These are phyloP conservation scores for Cercophora newfieldiana DNA, from an alignment of 495 filamentous ascomycete species.

Conservation along the genomic window DNA sequence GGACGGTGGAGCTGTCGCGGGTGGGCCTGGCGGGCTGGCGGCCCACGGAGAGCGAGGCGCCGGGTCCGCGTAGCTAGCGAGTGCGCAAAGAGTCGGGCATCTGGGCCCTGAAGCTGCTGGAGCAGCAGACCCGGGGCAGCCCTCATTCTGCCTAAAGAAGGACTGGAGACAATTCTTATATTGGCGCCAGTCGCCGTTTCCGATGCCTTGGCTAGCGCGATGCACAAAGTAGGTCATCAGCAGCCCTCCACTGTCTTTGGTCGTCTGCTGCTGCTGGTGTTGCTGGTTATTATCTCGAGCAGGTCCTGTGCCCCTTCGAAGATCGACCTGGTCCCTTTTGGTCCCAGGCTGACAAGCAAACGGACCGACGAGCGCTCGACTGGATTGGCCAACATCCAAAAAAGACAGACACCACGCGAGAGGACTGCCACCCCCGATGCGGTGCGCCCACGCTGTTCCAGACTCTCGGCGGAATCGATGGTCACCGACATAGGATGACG, in stretches of 20 bases:
- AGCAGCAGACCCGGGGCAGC: not conserved
- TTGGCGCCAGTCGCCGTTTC: constrained; percentile 27
- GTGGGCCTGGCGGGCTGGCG: constrained; percentile 6
- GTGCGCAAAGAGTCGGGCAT: constrained; percentile 11
- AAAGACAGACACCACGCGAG: constrained; percentile 1
- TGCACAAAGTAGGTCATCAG: constrained; percentile 14
- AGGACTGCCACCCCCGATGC: constrained; percentile 2
- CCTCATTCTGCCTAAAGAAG: constrained; percentile 18
- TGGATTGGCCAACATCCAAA: not conserved
- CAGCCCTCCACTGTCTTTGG: not conserved
- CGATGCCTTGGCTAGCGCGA: constrained; percentile 24
- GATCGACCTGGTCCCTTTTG: constrained; percentile 1
- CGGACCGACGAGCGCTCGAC: not conserved
- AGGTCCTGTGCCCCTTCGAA: constrained; percentile 5
- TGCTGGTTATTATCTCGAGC: constrained; percentile 4
- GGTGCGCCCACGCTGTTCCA: not conserved
- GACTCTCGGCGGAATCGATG: constrained; percentile 26
- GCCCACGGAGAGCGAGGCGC: constrained; percentile 23
- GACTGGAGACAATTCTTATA: constrained; percentile 14
- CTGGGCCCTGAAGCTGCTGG: constrained; percentile 19
- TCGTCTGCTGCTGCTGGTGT: not conserved
- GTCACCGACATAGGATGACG: constrained; percentile 28
- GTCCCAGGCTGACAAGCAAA: not conserved
- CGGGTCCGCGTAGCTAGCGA: constrained; percentile 6
- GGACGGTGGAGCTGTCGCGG: constrained; percentile 1